Conservation (phyloP, 2,329 filamentous ascomycete genomes). For the Catunica adiposa region DNA sequence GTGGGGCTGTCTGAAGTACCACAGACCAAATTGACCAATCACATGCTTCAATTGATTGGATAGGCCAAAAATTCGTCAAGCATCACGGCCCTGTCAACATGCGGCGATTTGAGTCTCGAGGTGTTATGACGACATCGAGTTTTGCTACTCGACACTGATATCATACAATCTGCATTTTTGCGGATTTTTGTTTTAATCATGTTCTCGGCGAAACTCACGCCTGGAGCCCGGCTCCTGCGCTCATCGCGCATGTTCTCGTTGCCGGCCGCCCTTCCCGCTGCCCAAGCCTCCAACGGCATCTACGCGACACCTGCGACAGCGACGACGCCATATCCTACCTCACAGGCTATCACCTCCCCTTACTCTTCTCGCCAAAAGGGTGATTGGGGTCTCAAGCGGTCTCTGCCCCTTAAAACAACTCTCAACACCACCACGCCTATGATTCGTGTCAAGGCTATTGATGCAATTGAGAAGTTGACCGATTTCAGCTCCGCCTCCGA, state of each 20-base stretch:
- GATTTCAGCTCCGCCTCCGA: constrained; percentile 74
- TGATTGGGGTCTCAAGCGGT: constrained; percentile 85
- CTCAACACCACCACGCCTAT: constrained; percentile 55
- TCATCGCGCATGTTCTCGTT: constrained; percentile 81
- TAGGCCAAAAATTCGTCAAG: constrained; percentile 13
- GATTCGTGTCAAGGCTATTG: constrained; percentile 60
- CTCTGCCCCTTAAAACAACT: constrained; percentile 62
- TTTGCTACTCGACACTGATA: background rate
- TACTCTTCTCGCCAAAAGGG: constrained; percentile 54
- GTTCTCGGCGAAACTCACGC: constrained; percentile 28
- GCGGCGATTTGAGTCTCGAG: background rate
- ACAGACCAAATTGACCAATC: constrained; percentile 6
- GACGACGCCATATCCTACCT: constrained; percentile 64
- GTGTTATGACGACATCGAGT: background rate
- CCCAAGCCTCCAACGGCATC: constrained; percentile 30
- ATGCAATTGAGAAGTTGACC: constrained; percentile 75
- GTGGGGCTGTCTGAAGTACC: background rate
- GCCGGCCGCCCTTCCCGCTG: constrained; percentile 54
- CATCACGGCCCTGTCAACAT: constrained; percentile 1
- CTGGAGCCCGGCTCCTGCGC: constrained; percentile 56
- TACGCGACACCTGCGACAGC: constrained; percentile 25
- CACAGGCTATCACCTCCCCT: constrained; percentile 68
- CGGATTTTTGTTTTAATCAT: constrained; percentile 7
- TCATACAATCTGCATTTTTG: background rate
- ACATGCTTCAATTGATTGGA: constrained; percentile 3